These are phyloP conservation scores for Zygotorulaspora florentina DNA, from an alignment of 805 yeast genomes.

Conservation along the genomic window DNA sequence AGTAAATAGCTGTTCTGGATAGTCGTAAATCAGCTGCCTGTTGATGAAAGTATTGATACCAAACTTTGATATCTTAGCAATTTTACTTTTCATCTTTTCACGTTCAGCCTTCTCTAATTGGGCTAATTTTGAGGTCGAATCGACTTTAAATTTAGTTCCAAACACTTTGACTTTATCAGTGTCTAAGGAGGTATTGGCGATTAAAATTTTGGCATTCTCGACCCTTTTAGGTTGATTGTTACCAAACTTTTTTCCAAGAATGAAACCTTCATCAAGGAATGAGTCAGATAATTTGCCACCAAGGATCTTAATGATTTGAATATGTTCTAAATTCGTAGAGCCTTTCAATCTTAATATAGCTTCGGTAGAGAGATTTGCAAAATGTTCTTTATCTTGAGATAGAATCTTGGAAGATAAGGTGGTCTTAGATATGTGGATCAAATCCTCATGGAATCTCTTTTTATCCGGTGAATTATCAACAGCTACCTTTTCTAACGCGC, in stretches of 20 bases:
- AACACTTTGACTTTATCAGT: constrained; percentile 96
- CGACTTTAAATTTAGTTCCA: constrained; percentile 97
- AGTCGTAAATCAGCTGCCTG: constrained; percentile 94
- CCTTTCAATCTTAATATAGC: constrained; percentile 87
- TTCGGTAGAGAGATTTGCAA: constrained; percentile 87
- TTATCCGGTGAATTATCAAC: constrained; percentile 62
- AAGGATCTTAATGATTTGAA: constrained; percentile 86
- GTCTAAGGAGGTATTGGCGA: constrained; percentile 94
- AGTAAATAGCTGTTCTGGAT: constrained; percentile 92
- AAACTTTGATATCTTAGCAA: constrained; percentile 82
- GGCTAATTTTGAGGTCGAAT: constrained; percentile 89
- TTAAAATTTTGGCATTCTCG: constrained; percentile 77
- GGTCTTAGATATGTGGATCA: constrained; percentile 84
- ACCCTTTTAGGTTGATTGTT: constrained; percentile 87
- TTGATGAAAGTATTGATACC: constrained; percentile 88
- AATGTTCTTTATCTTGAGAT: constrained; percentile 90
- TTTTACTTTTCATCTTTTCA: constrained; percentile 85
- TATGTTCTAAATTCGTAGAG: constrained; percentile 82
- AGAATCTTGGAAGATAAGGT: constrained; percentile 90
- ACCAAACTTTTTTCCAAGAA: constrained; percentile 87
- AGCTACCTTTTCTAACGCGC: constrained; percentile 72
- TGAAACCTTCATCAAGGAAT: constrained; percentile 92
- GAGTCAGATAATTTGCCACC: constrained; percentile 94
- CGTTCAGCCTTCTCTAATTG: constrained; percentile 92
- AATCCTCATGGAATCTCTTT: constrained; percentile 65